Conservation (phyloP, 2,329 filamentous ascomycete species). For the Fusarium citri region DNA sequence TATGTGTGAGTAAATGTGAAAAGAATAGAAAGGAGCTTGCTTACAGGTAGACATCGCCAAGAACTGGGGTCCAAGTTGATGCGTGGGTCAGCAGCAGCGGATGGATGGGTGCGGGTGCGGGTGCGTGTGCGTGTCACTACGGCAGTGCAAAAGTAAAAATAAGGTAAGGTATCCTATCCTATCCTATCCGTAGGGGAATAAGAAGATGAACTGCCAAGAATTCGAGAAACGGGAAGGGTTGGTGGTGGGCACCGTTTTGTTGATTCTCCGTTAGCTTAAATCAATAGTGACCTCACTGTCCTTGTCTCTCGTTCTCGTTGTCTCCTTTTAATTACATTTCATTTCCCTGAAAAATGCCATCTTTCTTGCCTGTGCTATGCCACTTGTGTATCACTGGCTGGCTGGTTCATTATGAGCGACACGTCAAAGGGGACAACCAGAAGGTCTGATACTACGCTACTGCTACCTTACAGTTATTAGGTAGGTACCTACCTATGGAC, state of each 20-base stretch:
- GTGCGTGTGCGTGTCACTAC: conserved; percentile 15
- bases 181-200: neutral
- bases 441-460: neutral
- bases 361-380: neutral
- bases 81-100: conserved; percentile 11
- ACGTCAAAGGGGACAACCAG: conserved; percentile 19
- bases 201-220: conserved; percentile 24
- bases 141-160: conserved; percentile 18
- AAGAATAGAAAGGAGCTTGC: conserved; percentile 32
- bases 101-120: conserved; percentile 6
- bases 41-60: conserved; percentile 42
- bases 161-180: neutral
- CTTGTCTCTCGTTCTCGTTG: neutral
- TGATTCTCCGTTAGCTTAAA: neutral
- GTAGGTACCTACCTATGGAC: too few species aligned
- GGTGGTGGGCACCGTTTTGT: conserved; percentile 28
- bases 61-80: conserved; percentile 27
- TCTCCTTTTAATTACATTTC: conserved; percentile 15
- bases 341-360: conserved; percentile 25
- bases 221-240: conserved; percentile 13
- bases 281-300: conserved; percentile 31
- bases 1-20: conserved; percentile 1
- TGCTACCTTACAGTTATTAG: neutral
- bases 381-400: conserved; percentile 7
- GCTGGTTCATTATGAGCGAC: conserved; percentile 13